phyloP scores from a whole-genome alignment of 768 basidiomycete genomes.

The Trametes cubensis region DNA sequence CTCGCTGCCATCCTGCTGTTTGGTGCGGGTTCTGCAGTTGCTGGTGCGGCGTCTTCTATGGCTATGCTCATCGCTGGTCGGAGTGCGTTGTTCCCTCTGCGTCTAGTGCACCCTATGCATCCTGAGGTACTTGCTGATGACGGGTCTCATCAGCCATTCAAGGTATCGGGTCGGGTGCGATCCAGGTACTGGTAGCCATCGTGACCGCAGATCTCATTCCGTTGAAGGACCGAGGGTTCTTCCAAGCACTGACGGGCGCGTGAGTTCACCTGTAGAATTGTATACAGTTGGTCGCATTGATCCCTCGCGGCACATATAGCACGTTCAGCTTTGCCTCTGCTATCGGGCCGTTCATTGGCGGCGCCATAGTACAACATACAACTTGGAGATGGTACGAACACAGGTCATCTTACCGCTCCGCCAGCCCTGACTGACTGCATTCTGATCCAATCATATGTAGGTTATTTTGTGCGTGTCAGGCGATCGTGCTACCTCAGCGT shows the following conservation, averaged over 20 bases:
- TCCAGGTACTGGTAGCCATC: constrained; percentile 26
- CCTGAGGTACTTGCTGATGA: too few species aligned
- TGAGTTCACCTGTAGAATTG: neutral
- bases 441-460: too few species aligned
- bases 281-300: neutral
- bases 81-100: constrained; percentile 2
- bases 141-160: constrained; percentile 30
- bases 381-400: constrained; percentile 19
- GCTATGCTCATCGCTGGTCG: constrained; percentile 44
- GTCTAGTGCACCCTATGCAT: too few species aligned
- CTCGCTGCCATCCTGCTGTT: constrained; percentile 37
- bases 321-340: constrained; percentile 6
- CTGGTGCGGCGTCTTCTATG: constrained; percentile 43
- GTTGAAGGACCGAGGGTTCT: constrained; percentile 37
- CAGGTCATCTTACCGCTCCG: too few species aligned
- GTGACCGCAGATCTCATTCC: constrained; percentile 31
- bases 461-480: constrained; percentile 20
- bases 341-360: constrained; percentile 35
- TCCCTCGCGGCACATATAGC: constrained; percentile 7
- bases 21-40: constrained; percentile 44
- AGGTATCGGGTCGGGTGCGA: constrained; percentile 28
- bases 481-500: too few species aligned
- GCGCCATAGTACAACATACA: constrained; percentile 23
- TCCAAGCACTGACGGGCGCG: constrained; percentile 11
- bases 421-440: too few species aligned